Conservation (phyloP, 345 rosid species). For the Passiflora organensis region DNA sequence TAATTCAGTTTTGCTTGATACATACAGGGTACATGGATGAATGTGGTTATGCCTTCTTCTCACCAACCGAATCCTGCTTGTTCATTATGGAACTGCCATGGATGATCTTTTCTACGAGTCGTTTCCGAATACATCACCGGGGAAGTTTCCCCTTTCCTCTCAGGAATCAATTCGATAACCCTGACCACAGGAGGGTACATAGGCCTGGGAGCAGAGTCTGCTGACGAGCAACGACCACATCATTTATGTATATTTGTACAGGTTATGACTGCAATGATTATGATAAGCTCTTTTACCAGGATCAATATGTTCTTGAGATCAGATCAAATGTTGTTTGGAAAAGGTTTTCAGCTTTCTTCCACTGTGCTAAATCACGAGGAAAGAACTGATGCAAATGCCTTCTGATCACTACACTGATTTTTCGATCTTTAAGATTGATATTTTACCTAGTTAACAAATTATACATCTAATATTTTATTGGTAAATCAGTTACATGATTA, state of each 20-base stretch:
- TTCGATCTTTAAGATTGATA: too few species aligned
- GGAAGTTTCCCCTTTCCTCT: constrained; percentile 9
- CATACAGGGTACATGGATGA: too few species aligned
- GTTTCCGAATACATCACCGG: constrained; percentile 11
- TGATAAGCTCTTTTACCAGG: constrained; percentile 18
- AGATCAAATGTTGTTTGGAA: too few species aligned
- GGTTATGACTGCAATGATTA: background rate
- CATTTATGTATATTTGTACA: constrained; percentile 2
- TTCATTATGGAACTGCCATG: constrained; percentile 9
- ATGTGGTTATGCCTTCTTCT: too few species aligned
- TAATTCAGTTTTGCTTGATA: too few species aligned
- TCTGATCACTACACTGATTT: too few species aligned
- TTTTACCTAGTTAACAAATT: too few species aligned
- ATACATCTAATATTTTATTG: too few species aligned
- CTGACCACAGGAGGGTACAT: background rate
- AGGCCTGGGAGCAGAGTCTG: constrained; percentile 4
- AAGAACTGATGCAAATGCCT: too few species aligned
- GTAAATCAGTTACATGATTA: too few species aligned
- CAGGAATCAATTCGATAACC: background rate
- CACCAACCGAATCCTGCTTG: constrained; percentile 15
- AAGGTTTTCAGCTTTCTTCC: too few species aligned
- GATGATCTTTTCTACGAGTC: constrained; percentile 19
- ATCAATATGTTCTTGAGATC: constrained; percentile 7
- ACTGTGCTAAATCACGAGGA: too few species aligned
- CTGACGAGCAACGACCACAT: constrained; percentile 1